Percentiles rank a stretch among this genome's conserved stretches.
phyloP scores from a whole-genome alignment of 768 basidiomycete species.

The Mycena sanguinolenta region DNA sequence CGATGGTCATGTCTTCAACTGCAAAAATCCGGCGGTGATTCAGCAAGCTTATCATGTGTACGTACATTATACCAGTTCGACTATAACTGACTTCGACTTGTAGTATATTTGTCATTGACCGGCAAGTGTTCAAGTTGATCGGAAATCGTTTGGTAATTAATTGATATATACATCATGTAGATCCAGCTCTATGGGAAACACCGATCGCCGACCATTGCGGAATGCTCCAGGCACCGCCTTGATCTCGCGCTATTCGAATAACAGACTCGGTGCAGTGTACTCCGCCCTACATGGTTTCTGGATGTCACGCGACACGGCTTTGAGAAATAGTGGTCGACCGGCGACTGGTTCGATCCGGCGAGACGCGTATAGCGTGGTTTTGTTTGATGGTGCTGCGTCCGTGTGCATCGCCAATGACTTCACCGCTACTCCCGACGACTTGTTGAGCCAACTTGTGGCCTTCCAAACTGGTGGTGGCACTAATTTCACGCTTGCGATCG shows the following conservation, averaged over 20 bases:
- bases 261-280: conserved; percentile 66
- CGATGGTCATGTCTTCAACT: conserved; percentile 66
- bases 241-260: conserved; percentile 41
- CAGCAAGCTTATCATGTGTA: conserved; percentile 69
- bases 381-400: conserved; percentile 51
- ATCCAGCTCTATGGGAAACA: conserved; percentile 58
- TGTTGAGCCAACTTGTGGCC: conserved; percentile 53
- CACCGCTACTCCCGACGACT: conserved; percentile 54
- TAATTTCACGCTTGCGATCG: conserved; percentile 57
- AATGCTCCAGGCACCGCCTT: conserved; percentile 53
- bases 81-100: neutral
- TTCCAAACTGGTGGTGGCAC: conserved; percentile 52
- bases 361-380: conserved; percentile 53
- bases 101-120: conserved; percentile 68
- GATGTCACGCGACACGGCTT: conserved; percentile 37
- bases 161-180: conserved; percentile 41
- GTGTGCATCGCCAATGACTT: conserved; percentile 59
- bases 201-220: conserved; percentile 56
- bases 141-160: neutral
- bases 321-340: conserved; percentile 10
- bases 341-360: conserved; percentile 23
- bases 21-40: conserved; percentile 61
- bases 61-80: conserved; percentile 34
- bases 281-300: conserved; percentile 45
- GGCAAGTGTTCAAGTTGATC: conserved; percentile 45